phyloP scores from a whole-genome alignment of 148 eudicot species.

The Spergularia marina region DNA sequence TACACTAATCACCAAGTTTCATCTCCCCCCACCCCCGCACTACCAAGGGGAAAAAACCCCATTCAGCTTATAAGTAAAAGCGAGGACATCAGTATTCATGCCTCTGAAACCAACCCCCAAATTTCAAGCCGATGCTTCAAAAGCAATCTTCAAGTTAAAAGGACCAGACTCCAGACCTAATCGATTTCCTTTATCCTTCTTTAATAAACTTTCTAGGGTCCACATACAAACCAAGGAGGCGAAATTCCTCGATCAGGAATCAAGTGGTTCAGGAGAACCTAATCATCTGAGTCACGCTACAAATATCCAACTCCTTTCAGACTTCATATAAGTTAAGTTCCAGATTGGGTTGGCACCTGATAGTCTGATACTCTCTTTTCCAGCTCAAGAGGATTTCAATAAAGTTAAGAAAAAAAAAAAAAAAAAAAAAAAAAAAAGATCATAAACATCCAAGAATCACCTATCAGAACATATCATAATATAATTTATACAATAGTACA shows the following conservation, averaged over 20 bases:
- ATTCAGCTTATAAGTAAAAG: too few species aligned
- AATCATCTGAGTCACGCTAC: neutral
- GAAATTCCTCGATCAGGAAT: too few species aligned
- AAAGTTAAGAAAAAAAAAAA: neutral
- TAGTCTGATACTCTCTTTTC: neutral
- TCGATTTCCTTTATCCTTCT: neutral
- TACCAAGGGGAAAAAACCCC: neutral
- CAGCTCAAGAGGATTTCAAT: neutral
- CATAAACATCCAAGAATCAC: neutral
- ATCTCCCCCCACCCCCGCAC: neutral
- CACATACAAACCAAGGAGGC: neutral
- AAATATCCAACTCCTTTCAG: neutral
- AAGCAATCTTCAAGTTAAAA: too few species aligned
- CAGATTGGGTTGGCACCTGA: neutral
- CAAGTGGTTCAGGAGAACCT: neutral
- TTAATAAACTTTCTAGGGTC: neutral
- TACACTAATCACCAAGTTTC: neutral
- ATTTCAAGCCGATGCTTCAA: too few species aligned
- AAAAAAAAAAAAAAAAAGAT: neutral
- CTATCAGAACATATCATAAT: slow-evolving; percentile 10
- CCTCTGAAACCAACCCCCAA: too few species aligned
- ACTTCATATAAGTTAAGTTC: neutral
- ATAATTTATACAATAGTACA: slow-evolving; percentile 45
- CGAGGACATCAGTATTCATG: too few species aligned
- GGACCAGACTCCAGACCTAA: neutral